Base-by-base conservation (phyloP, 176 grass and related monocot genomes). In the Cymbopogon citratus region DNA sequence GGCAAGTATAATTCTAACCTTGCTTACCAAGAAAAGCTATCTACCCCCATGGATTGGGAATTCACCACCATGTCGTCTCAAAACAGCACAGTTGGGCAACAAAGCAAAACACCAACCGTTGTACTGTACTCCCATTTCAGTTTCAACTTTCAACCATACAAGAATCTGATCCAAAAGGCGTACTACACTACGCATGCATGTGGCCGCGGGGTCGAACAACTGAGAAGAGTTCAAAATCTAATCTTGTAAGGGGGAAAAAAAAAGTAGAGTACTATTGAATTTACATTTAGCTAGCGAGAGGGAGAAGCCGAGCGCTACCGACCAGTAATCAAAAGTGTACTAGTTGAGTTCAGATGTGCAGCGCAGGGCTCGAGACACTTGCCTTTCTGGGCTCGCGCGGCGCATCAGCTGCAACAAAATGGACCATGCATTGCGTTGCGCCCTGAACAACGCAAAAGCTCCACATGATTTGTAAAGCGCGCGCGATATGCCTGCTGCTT, bases 131-230 rank as follows among this genome's bases (percentile, higher is more conserved):
- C 71, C 14, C 63, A 54, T 63, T 54, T 44, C 18, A 46, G 76
- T 63, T 52, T 25, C 16, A 66, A 63, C 63, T 13, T 34, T 25
- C 31, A 51, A 49, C 45, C 45, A 6, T 49, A 14, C 14, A 49
- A 49, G 87, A 79, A 88, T 88, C 63, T 81, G 81, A 85, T 89
- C 77, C 77, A 43, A 63, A 66, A 9, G 76, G 40, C 13, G 61
- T 7, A 75, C 46, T 51, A 14, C 13, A 13, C 3, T 21, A 21
- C 36, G 69, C 38, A 38, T 39, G 76, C 69, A 89, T 76, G 87
- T 81, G 82, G 29, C 70, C 4, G 69, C 66, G 61, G 81, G 62
- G 60, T 49, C 61, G 21, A 44, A 51, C 77, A 1, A 43, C 81
- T 48, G 16, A 14, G 0, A 45, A 14, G 43, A 45, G 12, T 14